These are phyloP conservation scores for Tubosaeta sp. DNA, from an alignment of 768 basidiomycete species.

Conservation along the genomic window DNA sequence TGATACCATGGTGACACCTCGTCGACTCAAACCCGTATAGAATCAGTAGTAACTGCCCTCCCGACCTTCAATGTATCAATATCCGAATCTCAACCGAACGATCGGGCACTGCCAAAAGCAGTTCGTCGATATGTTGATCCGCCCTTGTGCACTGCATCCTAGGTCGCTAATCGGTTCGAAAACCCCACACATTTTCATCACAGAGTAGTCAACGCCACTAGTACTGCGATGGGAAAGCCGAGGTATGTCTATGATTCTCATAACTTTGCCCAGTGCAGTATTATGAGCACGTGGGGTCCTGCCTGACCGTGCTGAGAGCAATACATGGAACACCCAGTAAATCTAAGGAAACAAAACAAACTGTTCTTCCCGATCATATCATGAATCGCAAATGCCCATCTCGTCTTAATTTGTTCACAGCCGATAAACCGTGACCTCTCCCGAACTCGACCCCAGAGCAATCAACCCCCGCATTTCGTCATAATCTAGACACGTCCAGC, in stretches of 20 bases:
- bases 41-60: not conserved
- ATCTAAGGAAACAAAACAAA: not conserved
- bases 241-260: not conserved
- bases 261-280: too few species aligned
- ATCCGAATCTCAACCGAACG: not conserved
- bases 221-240: too few species aligned
- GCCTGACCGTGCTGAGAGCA: not conserved
- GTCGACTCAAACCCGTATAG: not conserved
- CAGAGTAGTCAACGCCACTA: not conserved
- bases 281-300: not conserved
- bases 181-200: not conserved
- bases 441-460: constrained; percentile 48
- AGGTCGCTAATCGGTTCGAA: not conserved
- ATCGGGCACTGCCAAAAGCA: not conserved
- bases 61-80: too few species aligned
- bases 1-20: not conserved
- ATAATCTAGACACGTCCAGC: constrained; percentile 59
- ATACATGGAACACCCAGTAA: not conserved
- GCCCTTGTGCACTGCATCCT: not conserved
- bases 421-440: constrained; percentile 38
- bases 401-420: constrained; percentile 11
- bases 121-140: not conserved
- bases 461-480: constrained; percentile 54
- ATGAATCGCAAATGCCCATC: not conserved
- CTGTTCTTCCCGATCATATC: not conserved